These are phyloP conservation scores for Monosporozyma unispora DNA, from an alignment of 805 yeast species.

Conservation along the genomic window DNA sequence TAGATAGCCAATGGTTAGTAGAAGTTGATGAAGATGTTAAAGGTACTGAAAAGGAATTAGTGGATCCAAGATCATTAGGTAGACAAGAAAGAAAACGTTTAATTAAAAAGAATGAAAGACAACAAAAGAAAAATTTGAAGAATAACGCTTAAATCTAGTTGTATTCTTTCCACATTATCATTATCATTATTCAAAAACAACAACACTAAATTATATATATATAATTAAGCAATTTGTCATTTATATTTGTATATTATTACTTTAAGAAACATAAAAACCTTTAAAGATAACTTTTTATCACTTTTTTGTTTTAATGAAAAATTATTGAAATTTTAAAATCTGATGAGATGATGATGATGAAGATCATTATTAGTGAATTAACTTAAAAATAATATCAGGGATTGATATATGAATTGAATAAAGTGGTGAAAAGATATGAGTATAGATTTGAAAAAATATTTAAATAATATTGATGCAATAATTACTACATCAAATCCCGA, in stretches of 20 bases:
- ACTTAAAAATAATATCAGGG: too few relatives aligned
- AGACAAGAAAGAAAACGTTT: conserved; percentile 80
- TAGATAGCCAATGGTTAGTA: conserved; percentile 90
- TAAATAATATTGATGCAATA: conserved; percentile 56
- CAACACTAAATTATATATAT: too few relatives aligned
- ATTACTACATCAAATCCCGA: conserved; percentile 61
- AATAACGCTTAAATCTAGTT: conserved; percentile 12
- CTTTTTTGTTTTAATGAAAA: too few relatives aligned
- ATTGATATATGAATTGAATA: background rate
- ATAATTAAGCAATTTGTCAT: background rate
- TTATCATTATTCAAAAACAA: background rate
- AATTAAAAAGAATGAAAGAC: conserved; percentile 60
- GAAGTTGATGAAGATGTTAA: conserved; percentile 76
- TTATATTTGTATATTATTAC: background rate
- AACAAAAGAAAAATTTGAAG: conserved; percentile 72
- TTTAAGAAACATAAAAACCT: too few relatives aligned
- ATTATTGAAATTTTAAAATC: too few relatives aligned
- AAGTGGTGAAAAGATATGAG: too few relatives aligned
- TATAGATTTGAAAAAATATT: conserved; percentile 28
- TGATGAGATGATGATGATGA: too few relatives aligned
- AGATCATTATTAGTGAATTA: too few relatives aligned
- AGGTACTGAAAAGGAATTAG: conserved; percentile 50
- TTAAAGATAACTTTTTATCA: too few relatives aligned
- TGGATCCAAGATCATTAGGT: conserved; percentile 77
- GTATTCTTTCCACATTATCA: background rate